A percentile compares a stretch with the other conserved stretches of the same genome.
Conservation (phyloP, 306 rosid genomes). For the Hylodesmum podocarpum region DNA sequence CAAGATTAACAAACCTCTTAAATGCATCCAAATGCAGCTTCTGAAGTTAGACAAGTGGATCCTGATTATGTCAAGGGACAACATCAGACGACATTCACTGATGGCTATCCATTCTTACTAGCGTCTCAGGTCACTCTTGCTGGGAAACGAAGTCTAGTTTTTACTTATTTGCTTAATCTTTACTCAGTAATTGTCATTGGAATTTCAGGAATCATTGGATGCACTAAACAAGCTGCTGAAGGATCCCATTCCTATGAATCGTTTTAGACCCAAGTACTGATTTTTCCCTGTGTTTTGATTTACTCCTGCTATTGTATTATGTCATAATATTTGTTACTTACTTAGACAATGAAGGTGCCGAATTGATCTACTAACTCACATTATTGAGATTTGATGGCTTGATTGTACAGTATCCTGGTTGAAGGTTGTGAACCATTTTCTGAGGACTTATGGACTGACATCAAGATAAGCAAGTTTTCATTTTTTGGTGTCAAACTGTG, state of each 20-base stretch:
- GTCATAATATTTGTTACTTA: neutral
- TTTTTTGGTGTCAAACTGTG: conserved; percentile 86
- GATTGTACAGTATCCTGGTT: conserved; percentile 63
- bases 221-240: conserved; percentile 62
- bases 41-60: conserved; percentile 71
- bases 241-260: conserved; percentile 69
- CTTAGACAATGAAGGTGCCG: neutral
- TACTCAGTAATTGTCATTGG: conserved; percentile 20
- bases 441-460: conserved; percentile 85
- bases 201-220: conserved; percentile 74
- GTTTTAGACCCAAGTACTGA: conserved; percentile 84
- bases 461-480: conserved; percentile 56
- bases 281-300: conserved; percentile 12
- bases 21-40: conserved; percentile 52
- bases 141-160: conserved; percentile 11
- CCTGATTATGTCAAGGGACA: conserved; percentile 59
- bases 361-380: conserved; percentile 3
- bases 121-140: conserved; percentile 66
- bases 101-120: conserved; percentile 65
- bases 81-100: conserved; percentile 58
- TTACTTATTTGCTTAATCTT: conserved; percentile 2
- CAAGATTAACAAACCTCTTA: neutral
- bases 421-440: conserved; percentile 76
- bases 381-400: conserved; percentile 6
- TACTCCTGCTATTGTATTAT: conserved; percentile 2